A percentile compares a stretch with the other conserved stretches of the same genome.
These are phyloP conservation scores for Cyclotella choctawhatcheeana DNA, from an alignment of 108 stramenopile genomes.

Conservation along the genomic window DNA sequence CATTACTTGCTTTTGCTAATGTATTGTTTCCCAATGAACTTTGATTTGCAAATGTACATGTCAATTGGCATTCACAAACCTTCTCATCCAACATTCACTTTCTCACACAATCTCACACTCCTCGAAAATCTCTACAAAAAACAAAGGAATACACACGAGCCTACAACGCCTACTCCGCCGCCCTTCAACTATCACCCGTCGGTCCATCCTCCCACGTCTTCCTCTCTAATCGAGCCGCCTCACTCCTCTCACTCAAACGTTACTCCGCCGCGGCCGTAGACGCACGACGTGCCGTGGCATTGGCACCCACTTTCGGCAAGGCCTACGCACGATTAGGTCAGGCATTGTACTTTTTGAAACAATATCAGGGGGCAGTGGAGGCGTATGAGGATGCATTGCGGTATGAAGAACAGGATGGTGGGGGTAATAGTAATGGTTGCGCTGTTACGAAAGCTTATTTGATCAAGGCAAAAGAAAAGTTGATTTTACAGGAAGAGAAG, in stretches of 20 bases:
- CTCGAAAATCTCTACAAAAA: too few relatives aligned
- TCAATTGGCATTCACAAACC: neutral
- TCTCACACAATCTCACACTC: neutral
- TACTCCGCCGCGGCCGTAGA: conserved; percentile 87
- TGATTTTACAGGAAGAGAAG: conserved; percentile 66
- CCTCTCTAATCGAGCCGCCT: conserved; percentile 87
- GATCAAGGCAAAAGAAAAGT: conserved; percentile 83
- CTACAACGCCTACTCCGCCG: conserved; percentile 89
- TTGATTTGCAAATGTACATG: too few relatives aligned
- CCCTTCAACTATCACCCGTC: conserved; percentile 83
- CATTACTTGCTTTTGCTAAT: too few relatives aligned
- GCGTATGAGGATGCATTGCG: conserved; percentile 87
- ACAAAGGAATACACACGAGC: conserved; percentile 81
- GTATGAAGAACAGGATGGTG: conserved; percentile 72
- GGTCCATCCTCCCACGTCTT: conserved; percentile 91
- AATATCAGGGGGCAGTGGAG: conserved; percentile 82
- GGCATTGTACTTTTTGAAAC: conserved; percentile 84
- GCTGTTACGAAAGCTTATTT: conserved; percentile 77
- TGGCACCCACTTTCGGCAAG: conserved; percentile 93
- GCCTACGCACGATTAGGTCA: conserved; percentile 92
- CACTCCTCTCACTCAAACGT: conserved; percentile 79
- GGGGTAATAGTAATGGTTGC: conserved; percentile 54
- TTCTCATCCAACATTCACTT: neutral
- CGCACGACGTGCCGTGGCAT: conserved; percentile 79
- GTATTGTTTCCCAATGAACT: too few relatives aligned